phyloP scores from a whole-genome alignment of 306 rosid species.

The Vigna radiata region DNA sequence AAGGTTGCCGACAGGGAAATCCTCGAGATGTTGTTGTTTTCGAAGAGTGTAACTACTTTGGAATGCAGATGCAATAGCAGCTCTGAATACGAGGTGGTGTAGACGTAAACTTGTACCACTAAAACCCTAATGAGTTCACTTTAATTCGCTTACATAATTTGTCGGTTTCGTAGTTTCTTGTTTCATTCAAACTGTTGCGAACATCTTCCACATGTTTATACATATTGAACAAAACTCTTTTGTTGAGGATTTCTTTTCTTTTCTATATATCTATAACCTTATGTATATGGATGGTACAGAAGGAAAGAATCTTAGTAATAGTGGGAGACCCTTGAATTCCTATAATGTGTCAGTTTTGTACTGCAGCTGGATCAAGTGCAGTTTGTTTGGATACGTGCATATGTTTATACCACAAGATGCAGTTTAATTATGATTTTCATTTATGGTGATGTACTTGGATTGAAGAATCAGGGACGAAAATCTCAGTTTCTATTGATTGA shows the following conservation, averaged over 20 bases:
- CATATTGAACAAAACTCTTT: constrained; percentile 28
- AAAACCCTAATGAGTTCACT: constrained; percentile 48
- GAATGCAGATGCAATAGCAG: constrained; percentile 59
- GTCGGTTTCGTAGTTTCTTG: constrained; percentile 42
- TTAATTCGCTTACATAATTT: constrained; percentile 40
- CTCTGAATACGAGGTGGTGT: constrained; percentile 44
- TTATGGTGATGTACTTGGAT: constrained; percentile 10
- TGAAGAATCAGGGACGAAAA: constrained; percentile 15
- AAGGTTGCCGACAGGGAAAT: constrained; percentile 51
- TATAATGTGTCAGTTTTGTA: constrained; percentile 23
- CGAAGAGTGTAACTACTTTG: constrained; percentile 59
- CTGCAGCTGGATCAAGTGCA: constrained; percentile 39
- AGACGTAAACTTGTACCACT: constrained; percentile 43
- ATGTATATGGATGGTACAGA: constrained; percentile 35
- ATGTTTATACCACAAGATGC: not conserved
- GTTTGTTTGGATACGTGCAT: constrained; percentile 26
- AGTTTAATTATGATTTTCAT: constrained; percentile 4
- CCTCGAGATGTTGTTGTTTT: constrained; percentile 55
- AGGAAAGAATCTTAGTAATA: constrained; percentile 38
- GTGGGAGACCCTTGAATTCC: constrained; percentile 37
- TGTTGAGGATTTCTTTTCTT: constrained; percentile 2
- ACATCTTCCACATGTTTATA: constrained; percentile 41
- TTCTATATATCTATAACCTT: constrained; percentile 21
- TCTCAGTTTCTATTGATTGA: constrained; percentile 45
- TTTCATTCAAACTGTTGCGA: constrained; percentile 38